Evolutionary conservation across 148 eudicot genomes (phyloP), one percentile per base, ranked within the genome.

Genomic region (Oxyria digyna): DNA sequence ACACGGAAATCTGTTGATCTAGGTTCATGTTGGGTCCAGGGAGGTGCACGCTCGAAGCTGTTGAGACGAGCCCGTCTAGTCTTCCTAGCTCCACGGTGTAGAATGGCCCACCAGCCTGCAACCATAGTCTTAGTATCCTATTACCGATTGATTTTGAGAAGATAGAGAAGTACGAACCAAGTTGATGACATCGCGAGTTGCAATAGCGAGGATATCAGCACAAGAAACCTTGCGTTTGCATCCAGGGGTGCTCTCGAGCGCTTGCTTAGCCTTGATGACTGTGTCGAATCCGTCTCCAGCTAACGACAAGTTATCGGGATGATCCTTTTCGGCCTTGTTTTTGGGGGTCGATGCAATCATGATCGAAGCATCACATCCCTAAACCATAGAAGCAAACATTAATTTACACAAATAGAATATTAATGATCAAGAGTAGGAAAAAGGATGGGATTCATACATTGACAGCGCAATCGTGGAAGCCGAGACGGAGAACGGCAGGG

Each of bases 211-310:
- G 20, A 67, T 67, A 23, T 67, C 69, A 40, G 69, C 69, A 15
- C 69, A 67, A 23, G 54, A 42, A 26, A 67, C 70, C 54, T 67
- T 67, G 52, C 11, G 33, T 35, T 23, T 42, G 49, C 70, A 67
- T 2, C 48, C 35, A 11, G 70, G 52, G 18, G 32, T 42, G 3
- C 31, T 68, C 18, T 91, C 96, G 4, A 91, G 84, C 0, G 92
- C 96, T 0, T 83, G 86, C 71, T 85, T 89, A 3, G 96, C 96
- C 71, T 84, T 91, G 64, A 83, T 83, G 14, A 92, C 87, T 0
- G 93, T 85, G 74, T 91, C 96, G 4, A 91, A 91, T 14, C 97
- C 96, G 12, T 91, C 96, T 57, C 92, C 96, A 1, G 96, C 92
- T 3, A 91, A 49, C 0, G 97, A 91, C 8, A 91, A 70, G 63